phyloP scores from a whole-genome alignment of 768 basidiomycete genomes.

The Tulasnella sp. region DNA sequence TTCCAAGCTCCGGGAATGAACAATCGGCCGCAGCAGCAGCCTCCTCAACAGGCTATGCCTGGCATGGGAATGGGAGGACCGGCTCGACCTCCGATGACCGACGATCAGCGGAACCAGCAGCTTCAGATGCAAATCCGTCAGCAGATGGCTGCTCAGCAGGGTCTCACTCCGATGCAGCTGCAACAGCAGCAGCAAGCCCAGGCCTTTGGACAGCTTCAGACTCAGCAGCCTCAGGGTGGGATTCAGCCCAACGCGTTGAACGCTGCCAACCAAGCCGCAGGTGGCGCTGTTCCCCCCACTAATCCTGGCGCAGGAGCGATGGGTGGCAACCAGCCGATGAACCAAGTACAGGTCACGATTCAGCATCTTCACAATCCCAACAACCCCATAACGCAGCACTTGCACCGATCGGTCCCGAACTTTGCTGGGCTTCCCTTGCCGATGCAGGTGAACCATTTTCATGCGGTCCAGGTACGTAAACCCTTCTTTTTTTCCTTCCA shows the following conservation, averaged over 20 bases:
- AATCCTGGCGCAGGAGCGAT: neutral
- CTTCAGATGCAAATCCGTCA: conserved; percentile 25
- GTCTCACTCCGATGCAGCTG: neutral
- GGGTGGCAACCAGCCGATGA: neutral
- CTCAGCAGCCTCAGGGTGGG: neutral
- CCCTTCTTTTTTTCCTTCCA: neutral
- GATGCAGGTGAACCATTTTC: conserved; percentile 21
- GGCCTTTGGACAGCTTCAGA: neutral
- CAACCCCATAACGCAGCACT: conserved; percentile 23
- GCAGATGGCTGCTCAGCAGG: conserved; percentile 18
- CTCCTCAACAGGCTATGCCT: neutral
- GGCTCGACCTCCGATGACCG: conserved; percentile 17
- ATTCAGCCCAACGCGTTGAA: neutral
- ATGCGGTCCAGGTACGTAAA: conserved; percentile 22
- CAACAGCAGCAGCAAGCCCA: conserved; percentile 22
- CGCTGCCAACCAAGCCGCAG: neutral
- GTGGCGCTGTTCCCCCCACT: neutral
- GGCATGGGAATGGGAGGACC: conserved; percentile 12
- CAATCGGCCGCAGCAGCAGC: conserved; percentile 4
- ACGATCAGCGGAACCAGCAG: conserved; percentile 16
- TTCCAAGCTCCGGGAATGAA: conserved; percentile 7
- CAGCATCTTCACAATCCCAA: conserved; percentile 6
- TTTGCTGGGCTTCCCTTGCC: conserved; percentile 12
- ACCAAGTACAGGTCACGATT: neutral
- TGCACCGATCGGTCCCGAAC: conserved; percentile 11